Evolutionary conservation across 1,284 basidiomycete genomes (phyloP).

Genomic region (Moesziomyces antarcticus): DNA sequence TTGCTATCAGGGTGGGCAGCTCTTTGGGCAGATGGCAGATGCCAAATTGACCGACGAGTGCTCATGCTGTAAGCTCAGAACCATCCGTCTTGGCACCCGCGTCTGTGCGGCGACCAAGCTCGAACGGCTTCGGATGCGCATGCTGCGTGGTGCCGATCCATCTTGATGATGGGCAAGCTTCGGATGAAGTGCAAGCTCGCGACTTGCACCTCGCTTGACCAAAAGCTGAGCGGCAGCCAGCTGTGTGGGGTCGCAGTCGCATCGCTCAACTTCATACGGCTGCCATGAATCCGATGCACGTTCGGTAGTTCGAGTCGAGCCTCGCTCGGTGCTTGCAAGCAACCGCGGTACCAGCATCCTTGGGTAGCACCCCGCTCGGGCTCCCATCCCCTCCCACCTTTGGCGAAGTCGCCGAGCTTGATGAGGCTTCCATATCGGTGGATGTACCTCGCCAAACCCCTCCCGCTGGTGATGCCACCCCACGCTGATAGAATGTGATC

Average conservation of each 20-base stretch:
- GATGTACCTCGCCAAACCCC: background rate
- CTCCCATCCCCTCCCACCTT: no score
- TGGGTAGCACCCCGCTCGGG: no score
- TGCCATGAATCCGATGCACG: background rate
- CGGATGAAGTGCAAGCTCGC: background rate
- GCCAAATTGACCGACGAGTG: background rate
- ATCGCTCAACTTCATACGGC: background rate
- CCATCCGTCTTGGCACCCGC: no score
- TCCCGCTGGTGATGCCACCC: background rate
- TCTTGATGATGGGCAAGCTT: background rate
- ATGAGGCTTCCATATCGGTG: background rate
- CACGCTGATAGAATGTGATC: no score
- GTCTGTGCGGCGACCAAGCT: background rate
- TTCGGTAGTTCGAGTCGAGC: background rate
- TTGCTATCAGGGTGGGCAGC: constrained; percentile 6
- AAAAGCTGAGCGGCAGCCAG: background rate
- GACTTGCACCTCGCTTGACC: background rate
- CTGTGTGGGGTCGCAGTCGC: no score
- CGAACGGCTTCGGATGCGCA: no score
- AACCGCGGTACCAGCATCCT: background rate
- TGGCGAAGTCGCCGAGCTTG: background rate
- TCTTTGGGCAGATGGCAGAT: background rate
- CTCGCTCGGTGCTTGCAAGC: background rate
- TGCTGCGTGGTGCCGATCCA: background rate
- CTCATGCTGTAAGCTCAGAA: background rate